phyloP scores from a whole-genome alignment of 2,329 filamentous ascomycete species.

The Ceratocystis alfenasii region DNA sequence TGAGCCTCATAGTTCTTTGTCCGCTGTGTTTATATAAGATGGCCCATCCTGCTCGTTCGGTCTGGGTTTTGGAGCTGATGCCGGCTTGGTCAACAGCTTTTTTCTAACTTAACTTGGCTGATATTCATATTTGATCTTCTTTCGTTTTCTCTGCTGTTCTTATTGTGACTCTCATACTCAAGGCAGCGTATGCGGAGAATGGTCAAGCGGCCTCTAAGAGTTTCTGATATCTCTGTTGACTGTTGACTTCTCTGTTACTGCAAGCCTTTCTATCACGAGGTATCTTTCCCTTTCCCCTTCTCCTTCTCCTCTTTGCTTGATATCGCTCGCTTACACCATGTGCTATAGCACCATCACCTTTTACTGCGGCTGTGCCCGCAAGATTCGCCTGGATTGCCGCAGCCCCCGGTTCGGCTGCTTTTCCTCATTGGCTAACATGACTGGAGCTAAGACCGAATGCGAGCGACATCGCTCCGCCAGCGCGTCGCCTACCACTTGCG shows the following conservation, averaged over 20 bases:
- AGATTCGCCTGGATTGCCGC: conserved; percentile 1
- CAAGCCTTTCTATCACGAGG: background rate
- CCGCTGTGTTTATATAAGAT: background rate
- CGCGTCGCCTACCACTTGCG: conserved; percentile 13
- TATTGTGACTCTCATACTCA: no score
- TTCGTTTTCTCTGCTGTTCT: background rate
- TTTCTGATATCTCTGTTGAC: background rate
- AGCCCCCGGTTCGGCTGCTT: conserved; percentile 13
- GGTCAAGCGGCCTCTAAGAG: background rate
- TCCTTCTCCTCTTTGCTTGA: background rate
- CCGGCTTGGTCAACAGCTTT: background rate
- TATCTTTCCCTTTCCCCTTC: background rate
- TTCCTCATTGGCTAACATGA: background rate
- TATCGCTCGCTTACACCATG: conserved; percentile 3
- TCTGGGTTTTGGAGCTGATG: background rate
- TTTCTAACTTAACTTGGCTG: background rate
- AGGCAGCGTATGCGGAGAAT: no score
- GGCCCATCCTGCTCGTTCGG: background rate
- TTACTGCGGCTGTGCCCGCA: conserved; percentile 13
- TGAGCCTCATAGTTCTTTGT: background rate
- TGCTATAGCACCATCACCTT: conserved; percentile 10
- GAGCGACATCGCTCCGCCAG: conserved; percentile 6
- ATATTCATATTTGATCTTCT: background rate
- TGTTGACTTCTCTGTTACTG: no score
- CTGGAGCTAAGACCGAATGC: conserved; percentile 11